A percentile compares a stretch with the other conserved stretches of the same genome.
Evolutionary conservation across 352 stramenopile genomes (phyloP).

Genomic region (Phytophthora cajani): DNA sequence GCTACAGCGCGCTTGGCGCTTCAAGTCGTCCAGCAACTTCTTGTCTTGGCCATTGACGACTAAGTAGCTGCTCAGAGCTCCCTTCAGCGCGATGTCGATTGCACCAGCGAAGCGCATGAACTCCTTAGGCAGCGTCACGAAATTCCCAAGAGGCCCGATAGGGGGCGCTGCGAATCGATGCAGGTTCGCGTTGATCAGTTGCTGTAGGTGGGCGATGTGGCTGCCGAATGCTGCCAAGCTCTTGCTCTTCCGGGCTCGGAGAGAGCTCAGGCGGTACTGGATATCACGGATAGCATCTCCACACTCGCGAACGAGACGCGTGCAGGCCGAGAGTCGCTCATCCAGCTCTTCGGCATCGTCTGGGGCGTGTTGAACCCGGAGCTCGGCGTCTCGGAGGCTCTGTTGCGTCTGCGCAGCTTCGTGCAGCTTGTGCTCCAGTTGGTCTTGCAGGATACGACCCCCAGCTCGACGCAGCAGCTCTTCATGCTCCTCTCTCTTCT

Average conservation of each 20-base stretch:
- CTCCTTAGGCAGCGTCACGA: conserved; percentile 64
- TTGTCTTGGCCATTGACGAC: conserved; percentile 77
- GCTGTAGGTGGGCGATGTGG: conserved; percentile 60
- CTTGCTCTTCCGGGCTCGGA: conserved; percentile 55
- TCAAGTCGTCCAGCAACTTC: conserved; percentile 71
- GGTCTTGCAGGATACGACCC: conserved; percentile 42
- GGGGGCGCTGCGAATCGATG: conserved; percentile 62
- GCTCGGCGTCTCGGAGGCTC: background rate
- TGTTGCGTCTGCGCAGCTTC: conserved; percentile 37
- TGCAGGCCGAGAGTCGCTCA: conserved; percentile 48
- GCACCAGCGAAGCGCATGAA: conserved; percentile 65
- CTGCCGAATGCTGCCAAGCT: conserved; percentile 64
- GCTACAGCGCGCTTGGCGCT: conserved; percentile 57
- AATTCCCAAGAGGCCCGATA: conserved; percentile 70
- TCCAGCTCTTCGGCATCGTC: conserved; percentile 38
- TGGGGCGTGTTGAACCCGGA: background rate
- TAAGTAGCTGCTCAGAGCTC: conserved; percentile 68
- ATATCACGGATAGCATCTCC: conserved; percentile 45
- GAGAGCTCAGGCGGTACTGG: conserved; percentile 40
- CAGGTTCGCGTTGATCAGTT: conserved; percentile 69
- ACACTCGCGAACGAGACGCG: conserved; percentile 52
- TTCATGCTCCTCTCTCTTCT: conserved; percentile 54
- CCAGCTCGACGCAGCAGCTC: conserved; percentile 48
- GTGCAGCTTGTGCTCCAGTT: conserved; percentile 49
- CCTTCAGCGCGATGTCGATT: conserved; percentile 73